phyloP scores from a whole-genome alignment of 768 basidiomycete genomes.

The Leucogyrophana mollusca region DNA sequence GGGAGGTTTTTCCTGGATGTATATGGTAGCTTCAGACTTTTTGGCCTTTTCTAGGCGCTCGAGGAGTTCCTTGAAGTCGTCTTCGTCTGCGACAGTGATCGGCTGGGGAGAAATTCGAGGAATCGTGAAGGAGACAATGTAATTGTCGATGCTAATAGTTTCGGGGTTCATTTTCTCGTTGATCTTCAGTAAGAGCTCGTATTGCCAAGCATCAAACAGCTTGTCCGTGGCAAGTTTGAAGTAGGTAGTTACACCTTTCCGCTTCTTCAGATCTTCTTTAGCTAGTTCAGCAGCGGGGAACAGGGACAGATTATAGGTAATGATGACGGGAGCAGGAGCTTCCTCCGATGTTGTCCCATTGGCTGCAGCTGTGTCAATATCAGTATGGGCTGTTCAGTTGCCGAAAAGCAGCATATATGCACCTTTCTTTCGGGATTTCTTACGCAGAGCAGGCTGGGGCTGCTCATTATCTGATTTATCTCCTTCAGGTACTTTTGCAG shows the following conservation, averaged over 20 bases:
- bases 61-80: constrained; percentile 1
- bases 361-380: background rate
- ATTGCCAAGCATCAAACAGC: too few species aligned
- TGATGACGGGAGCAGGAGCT: background rate
- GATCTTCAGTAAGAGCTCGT: too few species aligned
- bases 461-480: too few species aligned
- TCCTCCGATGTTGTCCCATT: background rate
- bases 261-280: constrained; percentile 5
- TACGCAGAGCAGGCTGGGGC: background rate
- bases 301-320: background rate
- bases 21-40: background rate
- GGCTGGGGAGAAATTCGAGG: background rate
- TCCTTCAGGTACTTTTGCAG: too few species aligned
- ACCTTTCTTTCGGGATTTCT: constrained; percentile 2
- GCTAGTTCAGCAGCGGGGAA: background rate
- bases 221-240: background rate
- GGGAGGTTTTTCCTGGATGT: background rate
- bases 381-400: background rate
- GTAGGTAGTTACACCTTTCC: background rate
- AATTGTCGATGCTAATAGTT: background rate
- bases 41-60: background rate
- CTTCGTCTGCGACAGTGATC: background rate
- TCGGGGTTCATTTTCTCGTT: background rate
- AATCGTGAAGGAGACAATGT: background rate
- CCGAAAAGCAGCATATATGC: constrained; percentile 3